These are phyloP conservation scores for Akanthomyces muscarius DNA, from an alignment of 2,329 filamentous ascomycete species.

Conservation along the genomic window DNA sequence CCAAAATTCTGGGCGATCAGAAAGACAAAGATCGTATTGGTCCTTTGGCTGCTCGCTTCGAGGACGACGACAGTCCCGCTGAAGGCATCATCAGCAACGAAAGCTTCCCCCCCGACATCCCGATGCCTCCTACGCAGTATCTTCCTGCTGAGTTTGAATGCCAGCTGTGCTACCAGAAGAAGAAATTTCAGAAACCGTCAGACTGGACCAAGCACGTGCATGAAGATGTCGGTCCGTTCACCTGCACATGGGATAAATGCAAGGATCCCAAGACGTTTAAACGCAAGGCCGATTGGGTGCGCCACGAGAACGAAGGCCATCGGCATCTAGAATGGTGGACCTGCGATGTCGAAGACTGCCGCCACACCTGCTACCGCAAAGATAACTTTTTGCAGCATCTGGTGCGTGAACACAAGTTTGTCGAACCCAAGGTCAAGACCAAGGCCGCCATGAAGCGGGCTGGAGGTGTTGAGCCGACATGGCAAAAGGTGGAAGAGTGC, in stretches of 20 bases:
- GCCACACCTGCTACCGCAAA: slow-evolving; percentile 77
- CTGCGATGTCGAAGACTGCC: slow-evolving; percentile 76
- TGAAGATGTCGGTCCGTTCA: slow-evolving; percentile 89
- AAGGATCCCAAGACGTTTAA: slow-evolving; percentile 88
- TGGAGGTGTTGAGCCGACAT: slow-evolving; percentile 59
- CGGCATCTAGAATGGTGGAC: slow-evolving; percentile 88
- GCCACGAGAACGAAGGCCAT: slow-evolving; percentile 89
- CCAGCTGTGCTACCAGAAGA: slow-evolving; percentile 77
- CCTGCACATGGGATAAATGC: slow-evolving; percentile 82
- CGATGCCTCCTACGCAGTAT: slow-evolving; percentile 69
- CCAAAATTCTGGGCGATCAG: slow-evolving; percentile 53
- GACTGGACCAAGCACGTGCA: slow-evolving; percentile 98
- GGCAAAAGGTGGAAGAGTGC: slow-evolving; percentile 74
- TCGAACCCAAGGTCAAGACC: slow-evolving; percentile 75
- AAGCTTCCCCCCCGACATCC: slow-evolving; percentile 76
- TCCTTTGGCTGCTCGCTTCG: slow-evolving; percentile 48
- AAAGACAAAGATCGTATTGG: slow-evolving; percentile 58
- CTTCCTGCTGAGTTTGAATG: slow-evolving; percentile 89
- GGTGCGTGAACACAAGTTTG: slow-evolving; percentile 83
- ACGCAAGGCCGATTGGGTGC: slow-evolving; percentile 91
- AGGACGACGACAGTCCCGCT: slow-evolving; percentile 56
- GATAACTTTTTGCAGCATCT: slow-evolving; percentile 94
- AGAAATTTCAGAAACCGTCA: slow-evolving; percentile 84
- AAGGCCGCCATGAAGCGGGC: slow-evolving; percentile 63
- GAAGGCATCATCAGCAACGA: slow-evolving; percentile 68